Evolutionary conservation across 192 early-diverging fungal species (phyloP), one percentile per base, ranked within the genome.

Genomic region (Ramicandelaber brevisporus): DNA sequence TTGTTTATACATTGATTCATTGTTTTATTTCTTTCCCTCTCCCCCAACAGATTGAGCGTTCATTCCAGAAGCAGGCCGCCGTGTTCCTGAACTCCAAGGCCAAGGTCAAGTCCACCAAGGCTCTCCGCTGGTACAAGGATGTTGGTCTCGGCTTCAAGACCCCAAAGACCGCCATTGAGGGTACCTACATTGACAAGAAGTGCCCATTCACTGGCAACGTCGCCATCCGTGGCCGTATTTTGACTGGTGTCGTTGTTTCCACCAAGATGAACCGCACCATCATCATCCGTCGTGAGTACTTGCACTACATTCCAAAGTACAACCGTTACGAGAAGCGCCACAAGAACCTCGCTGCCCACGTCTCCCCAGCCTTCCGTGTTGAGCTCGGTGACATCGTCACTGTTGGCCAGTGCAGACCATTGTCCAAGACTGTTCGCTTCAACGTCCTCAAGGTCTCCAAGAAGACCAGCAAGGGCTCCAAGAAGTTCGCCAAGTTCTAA

Each of bases 261-360:
- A 75, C 60, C 68, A 95, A 92, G 73, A 98, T 98, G 92, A 90
- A 93, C 69, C 70, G 87, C 55, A 98, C 92, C 57, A 70, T 98
- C 57, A 67, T 90, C 53, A 65, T 98, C 54, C 86, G 92, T 49
- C 70, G 92, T 55, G 86, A 98, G 60, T 98, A 98, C 81, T 70
- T 98, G 40, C 92, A 98, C 78, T 98, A 77, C 67, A 73, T 98
- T 53, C 68, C 76, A 59, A 98, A 98, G 70, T 98, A 98, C 81
- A 82, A 92, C 70, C 84, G 92, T 79, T 98, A 90, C 63, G 92
- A 98, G 74, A 98, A 92, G 76, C 73, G 92, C 43, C 92, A 98
- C 78, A 92, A 82, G 76, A 98, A 93, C 79, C 58, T 98, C 46
- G 69, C 88, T 30, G 89, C 87, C 40, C 89, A 96, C 63, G 47